Evolutionary conservation across 331 rosid species (phyloP).

Genomic region (Quercus tomentella): DNA sequence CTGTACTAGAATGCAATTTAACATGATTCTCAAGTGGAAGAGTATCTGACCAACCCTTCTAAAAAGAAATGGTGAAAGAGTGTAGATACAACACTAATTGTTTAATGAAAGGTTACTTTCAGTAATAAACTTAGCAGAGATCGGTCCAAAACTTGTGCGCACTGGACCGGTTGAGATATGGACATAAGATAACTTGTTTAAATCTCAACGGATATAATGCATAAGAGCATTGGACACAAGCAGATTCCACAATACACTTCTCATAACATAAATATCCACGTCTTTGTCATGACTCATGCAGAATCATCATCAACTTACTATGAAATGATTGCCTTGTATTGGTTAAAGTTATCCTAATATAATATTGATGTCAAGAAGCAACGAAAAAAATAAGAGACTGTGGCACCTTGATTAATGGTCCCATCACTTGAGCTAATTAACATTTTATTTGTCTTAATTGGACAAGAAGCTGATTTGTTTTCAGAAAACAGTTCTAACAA

Average conservation of each 20-base stretch:
- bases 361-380: not conserved
- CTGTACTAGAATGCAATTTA: no score
- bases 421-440: not conserved
- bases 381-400: not conserved
- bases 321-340: not conserved
- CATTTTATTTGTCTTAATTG: not conserved
- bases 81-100: no score
- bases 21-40: no score
- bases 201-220: not conserved
- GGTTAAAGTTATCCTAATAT: not conserved
- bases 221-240: not conserved
- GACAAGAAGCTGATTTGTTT: not conserved
- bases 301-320: not conserved
- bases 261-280: not conserved
- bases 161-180: accelerated
- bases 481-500: not conserved
- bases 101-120: no score
- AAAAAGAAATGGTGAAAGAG: no score
- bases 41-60: no score
- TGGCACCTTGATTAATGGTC: not conserved
- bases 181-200: not conserved
- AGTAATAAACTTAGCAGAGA: no score
- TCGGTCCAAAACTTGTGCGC: no score
- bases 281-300: not conserved
- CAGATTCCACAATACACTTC: not conserved